phyloP scores from a whole-genome alignment of 257 asterid species.

The Nicotiana knightiana region DNA sequence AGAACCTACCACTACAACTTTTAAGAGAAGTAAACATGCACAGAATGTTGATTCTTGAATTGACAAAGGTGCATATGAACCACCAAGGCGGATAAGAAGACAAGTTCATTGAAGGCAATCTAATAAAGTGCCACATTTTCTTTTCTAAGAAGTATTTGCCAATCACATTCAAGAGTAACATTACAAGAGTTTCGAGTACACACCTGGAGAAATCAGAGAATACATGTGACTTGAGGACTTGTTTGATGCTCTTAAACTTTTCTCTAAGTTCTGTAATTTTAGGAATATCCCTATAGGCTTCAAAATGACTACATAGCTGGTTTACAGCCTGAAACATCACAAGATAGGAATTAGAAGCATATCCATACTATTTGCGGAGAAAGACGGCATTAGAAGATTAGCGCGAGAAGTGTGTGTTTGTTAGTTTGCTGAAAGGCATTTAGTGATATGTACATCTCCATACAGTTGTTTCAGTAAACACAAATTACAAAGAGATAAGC shows the following conservation, averaged over 20 bases:
- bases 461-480: neutral
- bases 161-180: neutral
- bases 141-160: neutral
- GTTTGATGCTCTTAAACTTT: conserved; percentile 90
- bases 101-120: neutral
- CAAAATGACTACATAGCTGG: conserved; percentile 95
- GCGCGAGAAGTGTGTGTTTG: neutral
- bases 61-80: neutral
- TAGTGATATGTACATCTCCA: neutral
- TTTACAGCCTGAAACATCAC: conserved; percentile 77
- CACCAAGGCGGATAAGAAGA: neutral
- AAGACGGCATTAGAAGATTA: neutral
- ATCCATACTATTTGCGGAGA: neutral
- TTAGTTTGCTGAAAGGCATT: neutral
- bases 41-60: conserved; percentile 2
- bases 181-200: conserved; percentile 7
- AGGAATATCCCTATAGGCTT: conserved; percentile 87
- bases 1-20: neutral
- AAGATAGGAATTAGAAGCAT: conserved; percentile 17
- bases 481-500: neutral
- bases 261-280: conserved; percentile 93
- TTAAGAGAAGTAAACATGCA: neutral
- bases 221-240: conserved; percentile 83
- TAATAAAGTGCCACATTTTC: neutral
- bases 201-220: conserved; percentile 98